Evolutionary conservation across 169 alveolate genomes (phyloP).

Genomic region (Plasmodium adleri): DNA sequence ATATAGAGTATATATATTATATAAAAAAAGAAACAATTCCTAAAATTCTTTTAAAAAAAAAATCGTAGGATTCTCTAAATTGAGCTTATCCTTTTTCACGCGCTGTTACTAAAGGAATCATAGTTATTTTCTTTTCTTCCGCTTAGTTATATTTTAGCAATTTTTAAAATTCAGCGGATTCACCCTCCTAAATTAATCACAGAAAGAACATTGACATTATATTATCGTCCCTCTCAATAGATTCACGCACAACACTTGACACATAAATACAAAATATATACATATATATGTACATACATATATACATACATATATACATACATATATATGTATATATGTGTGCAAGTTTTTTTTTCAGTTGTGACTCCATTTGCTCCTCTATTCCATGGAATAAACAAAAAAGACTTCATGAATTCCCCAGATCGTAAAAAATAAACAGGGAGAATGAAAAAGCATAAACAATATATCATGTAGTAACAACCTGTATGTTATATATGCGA

Average conservation of each 20-base stretch:
- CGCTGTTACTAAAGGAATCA: conserved; percentile 94
- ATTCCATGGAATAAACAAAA: no score
- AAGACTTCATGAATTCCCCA: no score
- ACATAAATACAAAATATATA: not conserved
- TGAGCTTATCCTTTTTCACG: conserved; percentile 94
- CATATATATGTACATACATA: not conserved
- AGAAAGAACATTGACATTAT: not conserved
- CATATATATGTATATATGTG: not conserved
- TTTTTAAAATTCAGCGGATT: conserved; percentile 93
- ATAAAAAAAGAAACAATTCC: no score
- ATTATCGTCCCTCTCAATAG: not conserved
- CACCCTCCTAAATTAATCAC: conserved; percentile 81
- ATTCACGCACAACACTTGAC: not conserved
- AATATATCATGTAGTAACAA: no score
- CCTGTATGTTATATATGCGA: no score
- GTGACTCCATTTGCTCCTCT: not conserved
- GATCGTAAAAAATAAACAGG: no score
- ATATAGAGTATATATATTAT: no score
- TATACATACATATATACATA: not conserved
- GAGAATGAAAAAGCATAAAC: no score
- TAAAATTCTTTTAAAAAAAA: no score
- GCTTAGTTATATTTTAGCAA: conserved; percentile 85
- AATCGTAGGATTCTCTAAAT: conserved; percentile 69
- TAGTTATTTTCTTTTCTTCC: conserved; percentile 89
- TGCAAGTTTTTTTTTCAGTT: not conserved